Conservation (phyloP, 768 basidiomycete genomes). For the Suillus hirtellus region DNA sequence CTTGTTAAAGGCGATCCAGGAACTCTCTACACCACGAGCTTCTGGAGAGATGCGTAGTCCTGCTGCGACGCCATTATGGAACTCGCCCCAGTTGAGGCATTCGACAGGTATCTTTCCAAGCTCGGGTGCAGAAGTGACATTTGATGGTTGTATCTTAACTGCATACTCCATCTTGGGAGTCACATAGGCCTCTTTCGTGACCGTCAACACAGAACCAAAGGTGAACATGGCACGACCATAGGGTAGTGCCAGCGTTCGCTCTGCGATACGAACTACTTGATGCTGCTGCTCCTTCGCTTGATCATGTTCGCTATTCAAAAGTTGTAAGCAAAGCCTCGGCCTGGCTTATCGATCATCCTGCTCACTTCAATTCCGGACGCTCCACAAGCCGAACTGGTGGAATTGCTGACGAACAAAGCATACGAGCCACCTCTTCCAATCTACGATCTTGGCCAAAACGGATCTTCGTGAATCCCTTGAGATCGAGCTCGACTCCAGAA, state of each 20-base stretch:
- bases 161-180: slow-evolving; percentile 81
- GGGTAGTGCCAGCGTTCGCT: slow-evolving; percentile 86
- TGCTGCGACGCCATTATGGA: slow-evolving; percentile 95
- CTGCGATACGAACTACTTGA: slow-evolving; percentile 77
- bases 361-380: slow-evolving; percentile 69
- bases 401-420: slow-evolving; percentile 80
- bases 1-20: slow-evolving; percentile 96
- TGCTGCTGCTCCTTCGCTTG: slow-evolving; percentile 83
- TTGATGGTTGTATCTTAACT: slow-evolving; percentile 73
- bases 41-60: slow-evolving; percentile 81
- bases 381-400: slow-evolving; percentile 67
- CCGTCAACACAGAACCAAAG: slow-evolving; percentile 75
- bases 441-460: slow-evolving; percentile 90
- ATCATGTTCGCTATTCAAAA: slow-evolving; percentile 72
- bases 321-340: slow-evolving; percentile 2
- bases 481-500: slow-evolving; percentile 71
- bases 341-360: slow-evolving; percentile 13
- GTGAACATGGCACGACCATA: slow-evolving; percentile 92
- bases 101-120: slow-evolving; percentile 73
- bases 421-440: slow-evolving; percentile 86
- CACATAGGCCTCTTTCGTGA: slow-evolving; percentile 74
- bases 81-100: slow-evolving; percentile 88
- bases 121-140: slow-evolving; percentile 63
- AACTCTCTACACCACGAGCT: slow-evolving; percentile 79
- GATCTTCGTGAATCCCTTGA: slow-evolving; percentile 75